Evolutionary conservation across 164 flowering plant genomes (phyloP).

Genomic region (Sedum album): DNA sequence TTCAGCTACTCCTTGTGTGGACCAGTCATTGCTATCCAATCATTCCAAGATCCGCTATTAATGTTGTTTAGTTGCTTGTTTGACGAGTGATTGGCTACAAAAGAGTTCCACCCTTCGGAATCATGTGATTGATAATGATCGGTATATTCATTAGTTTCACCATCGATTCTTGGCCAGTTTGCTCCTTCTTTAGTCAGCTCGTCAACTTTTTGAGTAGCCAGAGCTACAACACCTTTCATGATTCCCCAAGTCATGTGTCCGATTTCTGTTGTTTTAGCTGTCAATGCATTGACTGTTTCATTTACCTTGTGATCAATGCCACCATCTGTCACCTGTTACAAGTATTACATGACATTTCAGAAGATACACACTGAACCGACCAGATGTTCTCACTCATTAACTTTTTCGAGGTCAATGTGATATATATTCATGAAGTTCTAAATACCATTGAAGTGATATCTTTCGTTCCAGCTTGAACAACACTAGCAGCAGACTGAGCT

Average conservation of each 20-base stretch:
- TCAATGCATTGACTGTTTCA: conserved; percentile 87
- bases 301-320: conserved; percentile 89
- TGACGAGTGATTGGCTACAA: conserved; percentile 20
- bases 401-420: too few species aligned
- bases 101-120: conserved; percentile 49
- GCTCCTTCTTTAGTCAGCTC: conserved; percentile 67
- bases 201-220: conserved; percentile 95
- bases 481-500: conserved; percentile 31
- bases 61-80: conserved; percentile 20
- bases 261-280: conserved; percentile 82
- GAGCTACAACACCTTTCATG: conserved; percentile 93
- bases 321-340: conserved; percentile 83
- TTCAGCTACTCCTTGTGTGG: conserved; percentile 27
- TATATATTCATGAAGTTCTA: too few species aligned
- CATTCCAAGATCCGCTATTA: conserved; percentile 67
- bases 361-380: too few species aligned
- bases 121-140: conserved; percentile 46
- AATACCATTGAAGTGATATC: conserved; percentile 31
- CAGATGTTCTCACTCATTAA: too few species aligned
- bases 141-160: conserved; percentile 45
- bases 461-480: conserved; percentile 54
- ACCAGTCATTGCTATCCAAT: conserved; percentile 53
- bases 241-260: conserved; percentile 97
- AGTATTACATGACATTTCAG: background rate
- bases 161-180: conserved; percentile 42